Base-by-base conservation (phyloP, 192 early-diverging fungal genomes). In the Backusella circina region DNA sequence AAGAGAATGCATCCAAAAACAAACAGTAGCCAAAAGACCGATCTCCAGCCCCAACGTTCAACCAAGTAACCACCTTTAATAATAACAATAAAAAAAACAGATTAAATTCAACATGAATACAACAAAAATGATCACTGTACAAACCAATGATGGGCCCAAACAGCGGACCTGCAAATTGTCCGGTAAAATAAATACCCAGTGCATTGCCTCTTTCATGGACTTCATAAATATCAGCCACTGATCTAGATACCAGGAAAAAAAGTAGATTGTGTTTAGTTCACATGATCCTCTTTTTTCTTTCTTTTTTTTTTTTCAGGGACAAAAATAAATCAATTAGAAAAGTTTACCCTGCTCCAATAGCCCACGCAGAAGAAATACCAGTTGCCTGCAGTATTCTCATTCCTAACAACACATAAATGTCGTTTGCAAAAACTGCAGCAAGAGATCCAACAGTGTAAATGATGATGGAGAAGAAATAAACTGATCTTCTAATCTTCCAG, bases 311-410 rank as follows among this genome's bases (percentile, higher is more conserved):
- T 31, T 69, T 23, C 21, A 16, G 32, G 68, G 15, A 70, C 21
- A 39, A 21, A n/a, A 69, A 64, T 30, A 31, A 31, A 65, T 67
- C 33, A 35, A 13, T 61, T 23, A 35, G 13, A 28, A 13, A 18
- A 82, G 71, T 65, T 41, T 3, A 77, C 44, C 84, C 86, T 30
- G 86, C 84, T 50, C 86, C 86, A 38, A 87, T 75, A 30, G 82
- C 74, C 21, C 80, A 79, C 47, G 76, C 80, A 68, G 82, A 82
- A 41, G 84, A 83, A 1, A 83, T 77, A 61, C 86, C 86, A 73
- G 79, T 70, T 28, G 84, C 61, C 57, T 87, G 86, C 64, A 87
- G 57, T 33, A 81, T 71, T 44, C 86, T 83, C 23, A 85, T 73
- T 16, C 73, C 71, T 15, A 84, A 80, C 23, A 87, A 70, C 12